A percentile compares a stretch with the other conserved stretches of the same genome.
Evolutionary conservation across 805 yeast species (phyloP).

Genomic region (Teunomyces lycoperdinae): DNA sequence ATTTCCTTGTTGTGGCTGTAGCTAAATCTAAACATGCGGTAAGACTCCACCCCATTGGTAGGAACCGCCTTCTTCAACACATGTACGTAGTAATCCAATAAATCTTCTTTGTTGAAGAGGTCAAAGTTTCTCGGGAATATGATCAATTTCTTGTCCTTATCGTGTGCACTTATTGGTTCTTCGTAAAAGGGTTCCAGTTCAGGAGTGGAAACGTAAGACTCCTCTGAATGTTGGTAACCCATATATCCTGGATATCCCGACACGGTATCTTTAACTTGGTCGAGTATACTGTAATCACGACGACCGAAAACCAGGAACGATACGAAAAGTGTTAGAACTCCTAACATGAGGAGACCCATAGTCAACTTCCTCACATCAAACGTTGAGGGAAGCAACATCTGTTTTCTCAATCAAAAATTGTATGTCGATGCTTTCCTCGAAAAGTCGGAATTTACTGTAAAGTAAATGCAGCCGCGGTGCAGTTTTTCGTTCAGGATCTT

Average conservation of each 20-base stretch:
- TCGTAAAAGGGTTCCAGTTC: background rate
- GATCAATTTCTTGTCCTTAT: conserved; percentile 4
- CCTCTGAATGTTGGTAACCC: background rate
- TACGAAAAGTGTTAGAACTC: background rate
- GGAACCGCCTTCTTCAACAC: background rate
- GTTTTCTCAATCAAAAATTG: too few species aligned
- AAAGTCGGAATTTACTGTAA: too few species aligned
- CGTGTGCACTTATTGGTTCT: background rate
- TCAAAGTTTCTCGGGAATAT: conserved; percentile 1
- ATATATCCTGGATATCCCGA: background rate
- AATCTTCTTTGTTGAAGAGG: background rate
- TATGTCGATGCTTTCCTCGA: too few species aligned
- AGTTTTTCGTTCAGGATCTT: too few species aligned
- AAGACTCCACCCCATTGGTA: background rate
- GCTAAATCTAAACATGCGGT: conserved; percentile 2
- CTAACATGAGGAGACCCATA: background rate
- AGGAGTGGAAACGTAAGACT: background rate
- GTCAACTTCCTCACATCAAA: conserved; percentile 3
- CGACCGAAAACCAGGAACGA: background rate
- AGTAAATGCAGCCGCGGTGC: too few species aligned
- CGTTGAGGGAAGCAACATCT: background rate
- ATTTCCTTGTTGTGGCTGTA: conserved; percentile 1
- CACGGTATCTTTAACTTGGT: background rate
- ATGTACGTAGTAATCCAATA: conserved; percentile 2
- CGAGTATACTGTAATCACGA: background rate